These are phyloP conservation scores for Croton setiger DNA, from an alignment of 441 rosid genomes.

Conservation along the genomic window DNA sequence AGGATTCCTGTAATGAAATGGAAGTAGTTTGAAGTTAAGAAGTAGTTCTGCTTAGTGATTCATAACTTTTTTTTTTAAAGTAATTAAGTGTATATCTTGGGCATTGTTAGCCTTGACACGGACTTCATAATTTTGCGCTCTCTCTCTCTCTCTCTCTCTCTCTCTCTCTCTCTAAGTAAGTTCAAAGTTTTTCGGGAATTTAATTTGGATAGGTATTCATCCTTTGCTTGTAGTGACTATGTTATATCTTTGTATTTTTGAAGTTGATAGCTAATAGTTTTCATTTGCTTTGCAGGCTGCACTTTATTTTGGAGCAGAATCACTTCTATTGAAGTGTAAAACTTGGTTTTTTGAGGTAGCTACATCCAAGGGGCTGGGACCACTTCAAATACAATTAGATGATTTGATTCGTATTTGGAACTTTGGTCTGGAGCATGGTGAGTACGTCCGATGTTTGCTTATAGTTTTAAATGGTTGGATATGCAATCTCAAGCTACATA, in stretches of 20 bases:
- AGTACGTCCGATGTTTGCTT: conserved; percentile 18
- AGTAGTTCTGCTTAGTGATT: background rate
- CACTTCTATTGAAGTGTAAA: conserved; percentile 53
- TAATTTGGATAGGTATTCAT: background rate
- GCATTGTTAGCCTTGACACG: background rate
- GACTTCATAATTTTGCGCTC: background rate
- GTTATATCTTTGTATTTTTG: too few relatives aligned
- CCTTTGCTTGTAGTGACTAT: too few relatives aligned
- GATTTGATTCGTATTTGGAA: conserved; percentile 73
- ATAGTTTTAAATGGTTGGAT: background rate
- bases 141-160: too few relatives aligned
- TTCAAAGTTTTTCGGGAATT: background rate
- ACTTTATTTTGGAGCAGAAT: conserved; percentile 74
- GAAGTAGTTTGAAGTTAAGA: background rate
- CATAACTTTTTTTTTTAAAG: background rate
- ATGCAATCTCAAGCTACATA: conserved; percentile 11
- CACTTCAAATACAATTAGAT: conserved; percentile 34
- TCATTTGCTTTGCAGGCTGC: conserved; percentile 42
- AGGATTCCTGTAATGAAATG: background rate
- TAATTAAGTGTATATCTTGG: background rate
- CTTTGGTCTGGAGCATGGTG: conserved; percentile 64
- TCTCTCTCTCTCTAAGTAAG: too few relatives aligned
- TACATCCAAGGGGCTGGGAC: conserved; percentile 32
- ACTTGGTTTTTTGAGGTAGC: conserved; percentile 47
- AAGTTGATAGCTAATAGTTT: too few relatives aligned